phyloP scores from a whole-genome alignment of 495 filamentous ascomycete species.

The Lasiosphaeria ovina region DNA sequence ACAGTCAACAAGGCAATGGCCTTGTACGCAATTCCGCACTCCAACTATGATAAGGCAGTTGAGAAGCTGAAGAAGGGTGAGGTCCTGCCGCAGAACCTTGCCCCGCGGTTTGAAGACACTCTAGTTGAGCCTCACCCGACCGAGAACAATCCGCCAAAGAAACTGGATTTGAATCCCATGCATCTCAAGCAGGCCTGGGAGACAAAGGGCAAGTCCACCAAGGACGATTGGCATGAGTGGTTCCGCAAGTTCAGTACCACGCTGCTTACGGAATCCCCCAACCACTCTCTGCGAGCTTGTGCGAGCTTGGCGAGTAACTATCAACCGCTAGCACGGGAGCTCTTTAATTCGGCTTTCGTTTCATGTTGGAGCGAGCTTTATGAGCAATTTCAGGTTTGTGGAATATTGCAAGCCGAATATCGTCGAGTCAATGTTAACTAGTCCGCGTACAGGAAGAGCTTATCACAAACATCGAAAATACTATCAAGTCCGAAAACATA shows the following conservation, averaged over 20 bases:
- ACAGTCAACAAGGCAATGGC: conserved; percentile 79
- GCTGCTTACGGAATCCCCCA: conserved; percentile 90
- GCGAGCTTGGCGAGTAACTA: conserved; percentile 88
- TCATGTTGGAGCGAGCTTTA: conserved; percentile 99
- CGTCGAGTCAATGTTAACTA: neutral
- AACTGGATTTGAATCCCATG: conserved; percentile 92
- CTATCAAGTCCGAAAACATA: conserved; percentile 86
- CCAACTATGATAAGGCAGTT: conserved; percentile 86
- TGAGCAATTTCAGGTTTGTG: conserved; percentile 65
- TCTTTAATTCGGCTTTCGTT: conserved; percentile 98
- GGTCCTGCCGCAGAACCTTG: conserved; percentile 88
- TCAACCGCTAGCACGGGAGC: conserved; percentile 81
- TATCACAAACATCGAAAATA: conserved; percentile 91
- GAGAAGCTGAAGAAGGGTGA: conserved; percentile 93
- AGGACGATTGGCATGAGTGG: conserved; percentile 99
- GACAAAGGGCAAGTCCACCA: conserved; percentile 88
- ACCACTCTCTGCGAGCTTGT: conserved; percentile 89
- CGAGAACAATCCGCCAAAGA: conserved; percentile 80
- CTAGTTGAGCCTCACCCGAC: conserved; percentile 73
- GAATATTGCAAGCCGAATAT: too few relatives aligned
- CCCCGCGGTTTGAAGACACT: conserved; percentile 74
- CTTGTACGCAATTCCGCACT: conserved; percentile 70
- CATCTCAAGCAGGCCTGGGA: conserved; percentile 98
- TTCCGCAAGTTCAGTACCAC: conserved; percentile 95
- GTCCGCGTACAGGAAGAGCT: conserved; percentile 69